Conservation (phyloP, 2,329 filamentous ascomycete genomes). For the Ampelomyces quisqualis region DNA sequence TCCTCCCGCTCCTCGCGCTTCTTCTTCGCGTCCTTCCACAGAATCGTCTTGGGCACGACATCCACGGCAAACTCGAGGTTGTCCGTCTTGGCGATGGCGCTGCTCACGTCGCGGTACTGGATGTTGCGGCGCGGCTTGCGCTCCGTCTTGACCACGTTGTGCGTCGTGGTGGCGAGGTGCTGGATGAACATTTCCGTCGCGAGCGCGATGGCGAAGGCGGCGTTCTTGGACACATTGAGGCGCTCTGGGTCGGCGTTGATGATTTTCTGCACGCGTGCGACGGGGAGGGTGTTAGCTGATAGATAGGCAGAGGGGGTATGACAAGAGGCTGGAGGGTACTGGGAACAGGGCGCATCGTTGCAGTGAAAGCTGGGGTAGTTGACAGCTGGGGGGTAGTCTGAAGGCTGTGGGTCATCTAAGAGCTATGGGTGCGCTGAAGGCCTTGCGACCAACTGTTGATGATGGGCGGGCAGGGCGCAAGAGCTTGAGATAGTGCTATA, state of each 20-base stretch:
- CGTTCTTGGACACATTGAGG: conserved; percentile 83
- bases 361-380: no score
- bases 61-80: conserved; percentile 94
- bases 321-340: no score
- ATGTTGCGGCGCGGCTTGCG: conserved; percentile 90
- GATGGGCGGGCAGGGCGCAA: no score
- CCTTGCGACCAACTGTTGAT: no score
- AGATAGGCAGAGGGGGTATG: no score
- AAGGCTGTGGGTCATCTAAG: no score
- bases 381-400: no score
- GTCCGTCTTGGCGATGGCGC: conserved; percentile 82
- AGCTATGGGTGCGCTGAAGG: no score
- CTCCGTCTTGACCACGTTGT: conserved; percentile 87
- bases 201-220: conserved; percentile 88
- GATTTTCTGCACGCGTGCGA: conserved; percentile 94
- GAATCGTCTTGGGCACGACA: conserved; percentile 81
- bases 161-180: conserved; percentile 79
- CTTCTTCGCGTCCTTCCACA: conserved; percentile 77
- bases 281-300: conserved; percentile 50
- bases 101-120: conserved; percentile 92
- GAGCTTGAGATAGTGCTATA: neutral
- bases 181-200: conserved; percentile 97
- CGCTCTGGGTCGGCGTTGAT: conserved; percentile 79
- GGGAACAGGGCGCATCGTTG: no score
- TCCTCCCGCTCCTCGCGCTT: conserved; percentile 47